Evolutionary conservation across 805 yeast species (phyloP).

Genomic region (Starmera quercuum): DNA sequence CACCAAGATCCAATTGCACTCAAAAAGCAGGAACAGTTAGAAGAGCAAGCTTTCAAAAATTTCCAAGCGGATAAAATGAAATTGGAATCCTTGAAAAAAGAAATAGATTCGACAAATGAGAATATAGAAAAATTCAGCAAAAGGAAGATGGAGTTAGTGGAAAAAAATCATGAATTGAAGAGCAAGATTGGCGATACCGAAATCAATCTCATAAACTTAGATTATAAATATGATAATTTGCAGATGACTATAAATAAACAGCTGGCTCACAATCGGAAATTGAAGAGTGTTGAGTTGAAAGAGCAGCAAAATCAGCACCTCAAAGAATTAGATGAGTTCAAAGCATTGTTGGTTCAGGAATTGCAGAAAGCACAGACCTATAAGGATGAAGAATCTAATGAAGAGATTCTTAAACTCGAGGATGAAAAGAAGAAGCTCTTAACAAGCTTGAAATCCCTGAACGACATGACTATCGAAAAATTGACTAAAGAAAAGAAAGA

Average conservation of each 20-base stretch:
- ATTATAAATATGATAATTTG: conserved; percentile 5
- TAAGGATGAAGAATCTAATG: conserved; percentile 17
- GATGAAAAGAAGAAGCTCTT: conserved; percentile 5
- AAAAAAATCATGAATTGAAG: conserved; percentile 5
- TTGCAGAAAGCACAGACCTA: conserved; percentile 21
- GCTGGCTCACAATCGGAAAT: conserved; percentile 8
- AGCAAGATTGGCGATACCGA: conserved; percentile 9
- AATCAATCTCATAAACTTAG: conserved; percentile 7
- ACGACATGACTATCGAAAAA: not conserved
- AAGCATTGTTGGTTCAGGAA: conserved; percentile 17
- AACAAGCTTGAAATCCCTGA: not conserved
- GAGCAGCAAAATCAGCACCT: conserved; percentile 22
- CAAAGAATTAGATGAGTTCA: conserved; percentile 26
- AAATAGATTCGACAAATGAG: conserved; percentile 3
- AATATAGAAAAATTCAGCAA: conserved; percentile 4
- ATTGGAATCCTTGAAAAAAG: conserved; percentile 4
- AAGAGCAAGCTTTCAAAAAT: not conserved
- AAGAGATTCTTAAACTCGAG: conserved; percentile 15
- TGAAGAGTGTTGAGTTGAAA: conserved; percentile 14
- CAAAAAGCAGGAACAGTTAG: not conserved
- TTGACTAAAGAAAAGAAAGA: conserved; percentile 3
- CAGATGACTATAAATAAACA: conserved; percentile 2
- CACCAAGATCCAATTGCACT: not conserved
- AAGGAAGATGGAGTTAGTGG: conserved; percentile 1
- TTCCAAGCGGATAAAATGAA: not conserved